phyloP scores from a whole-genome alignment of 495 filamentous ascomycete species.

The Hypoxylon perforatum region DNA sequence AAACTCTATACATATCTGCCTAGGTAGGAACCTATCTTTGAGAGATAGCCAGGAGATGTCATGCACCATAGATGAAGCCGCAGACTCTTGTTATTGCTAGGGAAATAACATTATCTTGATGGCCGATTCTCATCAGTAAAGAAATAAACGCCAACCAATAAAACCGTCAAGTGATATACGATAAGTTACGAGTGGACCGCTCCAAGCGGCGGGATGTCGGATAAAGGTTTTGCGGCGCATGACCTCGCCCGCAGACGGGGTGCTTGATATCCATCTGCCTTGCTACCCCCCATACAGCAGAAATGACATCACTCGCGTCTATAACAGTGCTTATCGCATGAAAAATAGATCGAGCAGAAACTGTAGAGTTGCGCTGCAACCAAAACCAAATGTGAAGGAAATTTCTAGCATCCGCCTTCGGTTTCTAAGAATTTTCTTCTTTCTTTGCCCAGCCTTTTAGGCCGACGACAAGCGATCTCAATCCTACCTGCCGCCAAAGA shows the following conservation, averaged over 20 bases:
- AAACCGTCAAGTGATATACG: neutral
- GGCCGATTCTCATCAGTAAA: no score
- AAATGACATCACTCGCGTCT: slow-evolving; percentile 32
- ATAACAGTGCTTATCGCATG: slow-evolving; percentile 14
- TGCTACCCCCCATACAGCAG: slow-evolving; percentile 20
- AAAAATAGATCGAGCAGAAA: neutral
- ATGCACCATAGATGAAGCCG: no score
- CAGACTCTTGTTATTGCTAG: neutral
- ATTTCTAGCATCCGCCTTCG: slow-evolving; percentile 35
- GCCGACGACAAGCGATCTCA: slow-evolving; percentile 34
- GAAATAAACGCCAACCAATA: neutral
- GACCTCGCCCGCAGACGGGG: slow-evolving; percentile 27
- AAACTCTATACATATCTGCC: no score
- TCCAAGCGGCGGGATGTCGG: slow-evolving; percentile 13
- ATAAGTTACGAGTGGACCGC: neutral
- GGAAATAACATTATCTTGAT: no score
- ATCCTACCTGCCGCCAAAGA: slow-evolving; percentile 9
- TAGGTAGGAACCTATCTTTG: no score
- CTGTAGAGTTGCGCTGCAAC: slow-evolving; percentile 10
- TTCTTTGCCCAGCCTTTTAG: neutral
- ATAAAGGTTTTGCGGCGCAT: slow-evolving; percentile 20
- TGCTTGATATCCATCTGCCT: slow-evolving; percentile 17
- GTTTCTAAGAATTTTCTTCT: slow-evolving; percentile 9
- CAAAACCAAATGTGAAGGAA: slow-evolving; percentile 11
- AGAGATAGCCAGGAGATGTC: no score